A percentile compares a stretch with the other conserved stretches of the same genome.
Conservation (phyloP, 2,329 filamentous ascomycete genomes). For the Bertia moriformis region DNA sequence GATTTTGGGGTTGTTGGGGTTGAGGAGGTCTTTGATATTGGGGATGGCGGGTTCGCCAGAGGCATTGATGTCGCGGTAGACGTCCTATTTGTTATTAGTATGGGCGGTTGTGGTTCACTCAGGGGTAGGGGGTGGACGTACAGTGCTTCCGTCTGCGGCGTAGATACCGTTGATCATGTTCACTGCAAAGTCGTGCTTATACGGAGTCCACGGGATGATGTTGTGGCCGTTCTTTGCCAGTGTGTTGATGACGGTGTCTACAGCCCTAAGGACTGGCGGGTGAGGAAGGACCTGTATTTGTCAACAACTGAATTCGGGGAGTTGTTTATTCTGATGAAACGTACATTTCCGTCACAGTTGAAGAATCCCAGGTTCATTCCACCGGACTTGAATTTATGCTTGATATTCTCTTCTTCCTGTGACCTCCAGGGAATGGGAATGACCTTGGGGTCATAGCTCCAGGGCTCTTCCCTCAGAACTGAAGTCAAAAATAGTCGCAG, state of each 20-base stretch:
- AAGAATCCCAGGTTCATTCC: conserved; percentile 16
- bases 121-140: conserved; percentile 3
- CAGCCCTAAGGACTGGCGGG: conserved; percentile 17
- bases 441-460: conserved; percentile 18
- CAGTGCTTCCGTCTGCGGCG: conserved; percentile 13
- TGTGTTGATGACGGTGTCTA: conserved; percentile 10
- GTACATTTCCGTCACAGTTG: conserved; percentile 12
- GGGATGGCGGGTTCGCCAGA: conserved; percentile 21
- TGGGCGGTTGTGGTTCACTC: neutral
- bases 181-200: conserved; percentile 11
- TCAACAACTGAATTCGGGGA: neutral
- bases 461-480: conserved; percentile 16
- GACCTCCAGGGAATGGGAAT: conserved; percentile 19
- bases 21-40: conserved; percentile 13
- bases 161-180: conserved; percentile 12
- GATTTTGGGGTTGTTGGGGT: conserved; percentile 7
- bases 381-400: conserved; percentile 7
- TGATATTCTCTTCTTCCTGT: conserved; percentile 10
- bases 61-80: conserved; percentile 10
- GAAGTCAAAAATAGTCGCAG: conserved; percentile 13
- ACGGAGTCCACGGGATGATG: conserved; percentile 14
- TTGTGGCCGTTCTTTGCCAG: conserved; percentile 13
- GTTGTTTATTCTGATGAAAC: conserved; percentile 1
- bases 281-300: conserved; percentile 15
- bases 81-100: conserved; percentile 8